Evolutionary conservation across 106 monocot genomes (phyloP).

Genomic region (Dioscorea zingiberensis): DNA sequence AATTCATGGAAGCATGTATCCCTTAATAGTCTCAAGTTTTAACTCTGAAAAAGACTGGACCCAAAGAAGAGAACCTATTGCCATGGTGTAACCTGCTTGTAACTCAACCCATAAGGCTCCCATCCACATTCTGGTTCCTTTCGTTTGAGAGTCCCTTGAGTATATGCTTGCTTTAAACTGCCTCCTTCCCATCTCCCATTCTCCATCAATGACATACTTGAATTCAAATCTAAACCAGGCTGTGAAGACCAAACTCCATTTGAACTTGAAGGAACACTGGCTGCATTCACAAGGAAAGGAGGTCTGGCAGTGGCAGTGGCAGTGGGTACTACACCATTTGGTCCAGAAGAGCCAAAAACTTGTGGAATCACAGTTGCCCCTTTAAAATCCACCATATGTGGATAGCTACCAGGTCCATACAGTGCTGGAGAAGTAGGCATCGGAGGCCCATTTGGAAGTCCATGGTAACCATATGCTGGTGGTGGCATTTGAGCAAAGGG

Average conservation of each 20-base stretch:
- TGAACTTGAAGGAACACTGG: constrained; percentile 17
- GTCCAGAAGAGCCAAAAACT: constrained; percentile 21
- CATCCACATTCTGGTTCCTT: constrained; percentile 59
- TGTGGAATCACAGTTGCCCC: constrained; percentile 39
- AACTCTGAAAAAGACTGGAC: not conserved
- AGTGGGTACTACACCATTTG: constrained; percentile 3
- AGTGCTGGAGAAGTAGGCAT: constrained; percentile 35
- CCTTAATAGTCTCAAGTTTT: not conserved
- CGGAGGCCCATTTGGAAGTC: constrained; percentile 16
- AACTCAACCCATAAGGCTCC: constrained; percentile 40
- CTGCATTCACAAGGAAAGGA: constrained; percentile 32
- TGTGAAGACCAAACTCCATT: constrained; percentile 20
- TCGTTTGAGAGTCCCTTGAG: constrained; percentile 39
- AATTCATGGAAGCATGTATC: not conserved
- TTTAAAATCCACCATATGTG: constrained; percentile 51
- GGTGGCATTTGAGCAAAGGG: constrained; percentile 35
- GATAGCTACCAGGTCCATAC: constrained; percentile 39
- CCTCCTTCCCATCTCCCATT: constrained; percentile 20
- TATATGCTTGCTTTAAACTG: constrained; percentile 28
- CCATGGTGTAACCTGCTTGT: constrained; percentile 48
- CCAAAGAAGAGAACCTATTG: constrained; percentile 6
- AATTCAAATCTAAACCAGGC: constrained; percentile 58
- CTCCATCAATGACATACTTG: constrained; percentile 20
- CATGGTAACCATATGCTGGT: constrained; percentile 30
- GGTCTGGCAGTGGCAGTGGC: constrained; percentile 13